phyloP scores from a whole-genome alignment of 352 stramenopile genomes.

The Phytopythium delawarense region DNA sequence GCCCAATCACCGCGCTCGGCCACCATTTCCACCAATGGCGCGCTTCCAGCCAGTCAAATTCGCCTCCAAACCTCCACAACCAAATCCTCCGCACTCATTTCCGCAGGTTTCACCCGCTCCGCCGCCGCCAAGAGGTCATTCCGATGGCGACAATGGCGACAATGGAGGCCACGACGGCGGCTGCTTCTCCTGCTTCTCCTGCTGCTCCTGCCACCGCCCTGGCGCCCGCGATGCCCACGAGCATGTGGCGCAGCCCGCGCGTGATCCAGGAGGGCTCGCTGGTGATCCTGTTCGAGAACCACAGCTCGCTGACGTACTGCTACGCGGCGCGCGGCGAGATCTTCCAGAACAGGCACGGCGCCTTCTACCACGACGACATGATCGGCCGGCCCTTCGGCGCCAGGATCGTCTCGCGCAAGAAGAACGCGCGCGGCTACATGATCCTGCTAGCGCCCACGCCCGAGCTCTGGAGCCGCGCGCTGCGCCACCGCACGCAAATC shows the following conservation, averaged over 20 bases:
- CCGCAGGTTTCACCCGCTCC: not conserved
- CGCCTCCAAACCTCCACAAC: not conserved
- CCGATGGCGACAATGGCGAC: conserved; percentile 2
- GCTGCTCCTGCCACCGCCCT: not conserved
- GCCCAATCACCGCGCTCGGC: not conserved
- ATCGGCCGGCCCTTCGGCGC: conserved; percentile 85
- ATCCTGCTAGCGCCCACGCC: conserved; percentile 95
- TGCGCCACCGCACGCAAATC: conserved; percentile 96
- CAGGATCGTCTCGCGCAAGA: conserved; percentile 67
- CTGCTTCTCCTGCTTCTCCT: not conserved
- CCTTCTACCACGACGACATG: conserved; percentile 97
- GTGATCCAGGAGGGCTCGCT: conserved; percentile 82
- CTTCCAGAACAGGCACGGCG: conserved; percentile 95
- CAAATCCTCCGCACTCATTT: not conserved
- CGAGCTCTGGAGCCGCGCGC: conserved; percentile 94
- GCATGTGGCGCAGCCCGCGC: conserved; percentile 56
- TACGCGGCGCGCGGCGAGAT: conserved; percentile 90
- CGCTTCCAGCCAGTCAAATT: not conserved
- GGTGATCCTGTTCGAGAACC: conserved; percentile 98
- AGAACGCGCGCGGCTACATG: conserved; percentile 82
- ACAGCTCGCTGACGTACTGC: conserved; percentile 94
- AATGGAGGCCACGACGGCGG: not conserved
- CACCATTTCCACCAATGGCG: not conserved
- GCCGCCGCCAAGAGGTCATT: not conserved
- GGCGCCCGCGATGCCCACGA: not conserved